phyloP scores from a whole-genome alignment of 257 asterid genomes.

The Verbena officinalis region DNA sequence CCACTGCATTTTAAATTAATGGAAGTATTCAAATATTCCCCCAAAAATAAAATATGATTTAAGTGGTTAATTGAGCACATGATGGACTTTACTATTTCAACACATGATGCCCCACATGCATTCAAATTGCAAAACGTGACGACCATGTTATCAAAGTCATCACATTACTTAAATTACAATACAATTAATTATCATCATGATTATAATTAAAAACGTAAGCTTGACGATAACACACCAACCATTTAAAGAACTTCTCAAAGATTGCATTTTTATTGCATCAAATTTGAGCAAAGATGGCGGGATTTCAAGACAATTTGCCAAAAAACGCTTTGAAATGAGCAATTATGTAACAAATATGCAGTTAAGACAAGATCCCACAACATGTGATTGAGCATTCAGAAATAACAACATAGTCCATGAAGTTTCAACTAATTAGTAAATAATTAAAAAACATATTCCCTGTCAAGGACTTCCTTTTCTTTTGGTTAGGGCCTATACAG shows the following conservation, averaged over 20 bases:
- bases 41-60: conserved; percentile 7
- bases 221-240: neutral
- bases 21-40: neutral
- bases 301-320: conserved; percentile 14
- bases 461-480: no score
- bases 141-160: neutral
- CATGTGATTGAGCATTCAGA: conserved; percentile 23
- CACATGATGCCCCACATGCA: conserved; percentile 16
- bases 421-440: no score
- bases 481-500: no score
- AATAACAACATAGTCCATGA: no score
- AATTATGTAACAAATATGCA: neutral
- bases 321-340: neutral
- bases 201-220: neutral
- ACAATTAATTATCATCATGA: conserved; percentile 7
- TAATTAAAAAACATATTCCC: no score
- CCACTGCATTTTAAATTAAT: conserved; percentile 21
- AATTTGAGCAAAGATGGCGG: neutral
- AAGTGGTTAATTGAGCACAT: conserved; percentile 3
- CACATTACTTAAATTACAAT: neutral
- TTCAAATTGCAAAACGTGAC: conserved; percentile 12
- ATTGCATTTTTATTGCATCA: neutral
- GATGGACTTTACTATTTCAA: no score
- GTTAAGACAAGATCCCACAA: neutral
- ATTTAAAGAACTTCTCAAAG: neutral